phyloP scores from a whole-genome alignment of 352 stramenopile genomes.

The Globisporangium parvum region DNA sequence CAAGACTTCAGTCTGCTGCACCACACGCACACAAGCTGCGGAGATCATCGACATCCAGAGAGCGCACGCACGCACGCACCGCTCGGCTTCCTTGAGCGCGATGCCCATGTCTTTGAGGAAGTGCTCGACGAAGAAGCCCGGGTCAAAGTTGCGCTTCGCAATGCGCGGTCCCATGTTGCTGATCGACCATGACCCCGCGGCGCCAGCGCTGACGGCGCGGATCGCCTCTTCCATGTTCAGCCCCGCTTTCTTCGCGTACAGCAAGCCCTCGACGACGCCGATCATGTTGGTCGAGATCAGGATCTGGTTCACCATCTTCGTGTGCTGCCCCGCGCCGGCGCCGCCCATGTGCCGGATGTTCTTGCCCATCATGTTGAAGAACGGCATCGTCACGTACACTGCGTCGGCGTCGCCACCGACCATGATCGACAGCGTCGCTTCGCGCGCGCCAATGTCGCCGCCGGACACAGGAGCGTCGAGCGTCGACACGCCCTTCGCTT shows the following conservation, averaged over 20 bases:
- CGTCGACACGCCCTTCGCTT: slow-evolving; percentile 62
- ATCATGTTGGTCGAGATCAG: slow-evolving; percentile 88
- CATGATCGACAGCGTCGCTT: slow-evolving; percentile 88
- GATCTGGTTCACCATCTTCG: slow-evolving; percentile 93
- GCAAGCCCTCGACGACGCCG: slow-evolving; percentile 80
- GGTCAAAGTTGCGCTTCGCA: slow-evolving; percentile 83
- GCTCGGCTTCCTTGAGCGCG: slow-evolving; percentile 78
- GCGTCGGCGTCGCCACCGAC: slow-evolving; percentile 82
- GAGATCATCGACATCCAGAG: slow-evolving; percentile 1
- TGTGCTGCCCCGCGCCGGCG: slow-evolving; percentile 79
- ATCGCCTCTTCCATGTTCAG: slow-evolving; percentile 88
- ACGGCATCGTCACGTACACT: slow-evolving; percentile 75
- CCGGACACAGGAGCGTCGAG: slow-evolving; percentile 84
- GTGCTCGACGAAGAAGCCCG: slow-evolving; percentile 90
- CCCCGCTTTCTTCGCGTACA: slow-evolving; percentile 86
- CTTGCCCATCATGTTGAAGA: slow-evolving; percentile 87
- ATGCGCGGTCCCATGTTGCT: slow-evolving; percentile 88
- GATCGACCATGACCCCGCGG: slow-evolving; percentile 86
- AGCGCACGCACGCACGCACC: slow-evolving; percentile 19
- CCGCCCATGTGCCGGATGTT: slow-evolving; percentile 87
- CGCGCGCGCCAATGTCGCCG: slow-evolving; percentile 83
- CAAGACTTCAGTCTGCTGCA: background rate
- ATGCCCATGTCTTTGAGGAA: slow-evolving; percentile 91
- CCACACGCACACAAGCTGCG: slow-evolving; percentile 3
- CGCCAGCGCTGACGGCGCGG: slow-evolving; percentile 73